phyloP scores from a whole-genome alignment of 768 basidiomycete genomes.

The Calocybe cyanea region DNA sequence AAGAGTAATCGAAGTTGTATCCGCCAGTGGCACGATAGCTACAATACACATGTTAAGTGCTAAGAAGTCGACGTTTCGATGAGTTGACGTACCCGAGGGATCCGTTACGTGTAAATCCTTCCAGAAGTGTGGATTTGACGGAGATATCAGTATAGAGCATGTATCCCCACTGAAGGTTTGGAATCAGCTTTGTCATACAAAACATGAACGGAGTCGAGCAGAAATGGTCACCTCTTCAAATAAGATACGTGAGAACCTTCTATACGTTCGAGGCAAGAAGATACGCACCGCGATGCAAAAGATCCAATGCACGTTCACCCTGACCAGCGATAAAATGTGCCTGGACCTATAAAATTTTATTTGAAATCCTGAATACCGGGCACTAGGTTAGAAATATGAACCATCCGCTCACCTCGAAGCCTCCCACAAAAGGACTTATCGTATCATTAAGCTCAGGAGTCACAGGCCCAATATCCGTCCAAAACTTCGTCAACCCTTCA shows the following conservation, averaged over 20 bases:
- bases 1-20: constrained; percentile 42
- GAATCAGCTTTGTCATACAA: no score
- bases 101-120: constrained; percentile 45
- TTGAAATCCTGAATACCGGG: not conserved
- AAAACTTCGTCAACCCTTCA: constrained; percentile 39
- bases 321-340: constrained; percentile 47
- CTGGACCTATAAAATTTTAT: constrained; percentile 32
- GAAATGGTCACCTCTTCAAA: constrained; percentile 14
- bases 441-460: constrained; percentile 49
- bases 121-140: constrained; percentile 37
- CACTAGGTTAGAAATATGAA: not conserved
- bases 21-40: constrained; percentile 42
- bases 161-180: constrained; percentile 40
- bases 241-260: no score
- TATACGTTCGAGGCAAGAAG: no score
- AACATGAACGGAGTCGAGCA: no score
- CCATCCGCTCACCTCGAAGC: constrained; percentile 35
- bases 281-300: constrained; percentile 34
- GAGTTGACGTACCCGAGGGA: constrained; percentile 33
- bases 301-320: constrained; percentile 42
- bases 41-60: not conserved
- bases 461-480: constrained; percentile 45
- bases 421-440: constrained; percentile 47
- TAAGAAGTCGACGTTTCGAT: not conserved
- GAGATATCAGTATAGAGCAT: constrained; percentile 46